These are phyloP conservation scores for Endocarpon pusillum DNA, from an alignment of 495 filamentous ascomycete species.

Conservation along the genomic window DNA sequence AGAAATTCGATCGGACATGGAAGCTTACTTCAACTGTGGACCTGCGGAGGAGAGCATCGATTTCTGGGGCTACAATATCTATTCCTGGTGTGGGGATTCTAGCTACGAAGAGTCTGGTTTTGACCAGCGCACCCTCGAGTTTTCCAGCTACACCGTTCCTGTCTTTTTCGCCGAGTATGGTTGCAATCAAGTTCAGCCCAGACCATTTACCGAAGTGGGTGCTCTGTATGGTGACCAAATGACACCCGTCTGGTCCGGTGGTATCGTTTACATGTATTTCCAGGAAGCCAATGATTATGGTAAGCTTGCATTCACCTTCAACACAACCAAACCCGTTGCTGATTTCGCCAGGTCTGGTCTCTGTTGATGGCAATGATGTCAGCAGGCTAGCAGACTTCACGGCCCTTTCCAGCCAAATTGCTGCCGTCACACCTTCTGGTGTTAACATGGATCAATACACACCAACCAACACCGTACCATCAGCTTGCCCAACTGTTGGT, in stretches of 20 bases:
- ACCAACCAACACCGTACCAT: slow-evolving; percentile 58
- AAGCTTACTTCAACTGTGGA: slow-evolving; percentile 87
- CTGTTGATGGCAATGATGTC: slow-evolving; percentile 37
- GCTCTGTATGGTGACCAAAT: slow-evolving; percentile 69
- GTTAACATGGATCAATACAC: slow-evolving; percentile 50
- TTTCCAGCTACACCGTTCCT: slow-evolving; percentile 72
- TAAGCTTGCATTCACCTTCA: slow-evolving; percentile 14
- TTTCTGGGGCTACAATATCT: slow-evolving; percentile 99
- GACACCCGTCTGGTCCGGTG: slow-evolving; percentile 75
- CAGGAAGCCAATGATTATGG: slow-evolving; percentile 83
- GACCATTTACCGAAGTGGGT: slow-evolving; percentile 71
- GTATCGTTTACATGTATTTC: slow-evolving; percentile 97
- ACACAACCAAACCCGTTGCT: slow-evolving; percentile 2
- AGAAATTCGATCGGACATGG: slow-evolving; percentile 58
- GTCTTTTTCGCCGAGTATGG: slow-evolving; percentile 98
- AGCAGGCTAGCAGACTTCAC: slow-evolving; percentile 56
- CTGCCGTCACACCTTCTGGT: slow-evolving; percentile 45
- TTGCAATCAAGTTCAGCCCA: slow-evolving; percentile 63
- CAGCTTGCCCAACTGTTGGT: slow-evolving; percentile 50
- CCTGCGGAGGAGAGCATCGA: slow-evolving; percentile 49
- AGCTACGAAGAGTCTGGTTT: slow-evolving; percentile 58
- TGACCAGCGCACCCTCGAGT: slow-evolving; percentile 62
- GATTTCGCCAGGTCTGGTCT: slow-evolving; percentile 41
- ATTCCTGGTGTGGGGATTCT: slow-evolving; percentile 88
- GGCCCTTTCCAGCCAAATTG: slow-evolving; percentile 53